Base-by-base conservation (phyloP, 75 land plant species). In the Pinus taeda region DNA sequence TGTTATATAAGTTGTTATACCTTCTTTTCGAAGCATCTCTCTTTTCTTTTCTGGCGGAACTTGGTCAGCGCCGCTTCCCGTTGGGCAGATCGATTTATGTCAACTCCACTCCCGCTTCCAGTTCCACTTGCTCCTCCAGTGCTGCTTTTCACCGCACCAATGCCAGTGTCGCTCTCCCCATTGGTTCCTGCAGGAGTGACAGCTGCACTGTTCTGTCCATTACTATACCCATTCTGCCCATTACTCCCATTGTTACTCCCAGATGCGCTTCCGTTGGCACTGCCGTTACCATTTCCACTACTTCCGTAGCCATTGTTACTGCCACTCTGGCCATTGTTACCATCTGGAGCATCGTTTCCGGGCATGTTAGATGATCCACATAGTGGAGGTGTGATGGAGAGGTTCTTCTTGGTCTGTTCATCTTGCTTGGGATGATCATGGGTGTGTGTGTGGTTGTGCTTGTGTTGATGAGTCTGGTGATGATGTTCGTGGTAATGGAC, bases 1-100 rank as follows among this genome's bases (percentile, higher is more conserved):
- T 9, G 30, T 14, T 53, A 30, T 17, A 20, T 9, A 9, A 49
- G 12, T 49, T 9, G 55, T 49, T 49, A 49, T 84, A 95, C 98
- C 98, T 93, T 95, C 83, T 91, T 95, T 73, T 86, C 90, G 72
- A 93, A 91, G 83, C 92, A 93, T 58, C 94, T 81, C 74, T 93
- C 97, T 78, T 93, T 95, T 57, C 93, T 77, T 76, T 95, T 93
- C 87, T 87, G 92, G 42, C 94, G 79, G 67, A 91, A 95, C 69
- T 95, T 95, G 76, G 75, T 91, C 74, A 95, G 71, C 0, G 98
- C 98, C n/a, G 97, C 98, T 74, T 91, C 97, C 73, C 98, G 83
- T 12, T 81, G 79, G 7, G 93, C 87, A 74, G 73, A 58, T 22
- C 90, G 84, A 74, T 80, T 77, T 45, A 82, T 78, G 29, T 91